Conservation (phyloP, 352 stramenopile genomes). For the Phytophthora pistaciae region DNA sequence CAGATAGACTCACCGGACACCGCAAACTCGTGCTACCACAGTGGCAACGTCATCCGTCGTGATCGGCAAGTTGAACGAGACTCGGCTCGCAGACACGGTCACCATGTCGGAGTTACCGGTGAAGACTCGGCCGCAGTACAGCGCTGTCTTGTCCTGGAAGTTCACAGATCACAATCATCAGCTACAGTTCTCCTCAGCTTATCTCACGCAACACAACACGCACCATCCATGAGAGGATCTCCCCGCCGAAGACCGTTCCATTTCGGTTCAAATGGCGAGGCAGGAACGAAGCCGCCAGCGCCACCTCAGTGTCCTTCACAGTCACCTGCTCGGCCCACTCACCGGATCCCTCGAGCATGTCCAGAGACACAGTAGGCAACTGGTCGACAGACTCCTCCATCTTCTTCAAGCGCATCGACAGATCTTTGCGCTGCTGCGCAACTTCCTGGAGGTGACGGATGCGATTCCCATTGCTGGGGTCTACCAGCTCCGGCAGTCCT, state of each 20-base stretch:
- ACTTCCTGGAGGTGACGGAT: conserved; percentile 26
- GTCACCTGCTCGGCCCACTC: conserved; percentile 9
- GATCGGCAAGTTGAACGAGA: conserved; percentile 63
- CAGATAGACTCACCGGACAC: conserved; percentile 42
- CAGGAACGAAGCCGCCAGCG: conserved; percentile 58
- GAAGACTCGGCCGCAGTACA: conserved; percentile 66
- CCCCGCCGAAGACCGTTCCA: conserved; percentile 63
- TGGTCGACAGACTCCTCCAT: conserved; percentile 35
- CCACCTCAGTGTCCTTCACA: conserved; percentile 54
- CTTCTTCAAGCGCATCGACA: conserved; percentile 33
- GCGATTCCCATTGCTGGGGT: conserved; percentile 21
- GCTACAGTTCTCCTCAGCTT: background rate
- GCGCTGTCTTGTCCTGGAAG: conserved; percentile 54
- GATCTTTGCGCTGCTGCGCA: conserved; percentile 30
- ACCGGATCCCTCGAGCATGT: conserved; percentile 20
- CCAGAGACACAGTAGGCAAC: conserved; percentile 25
- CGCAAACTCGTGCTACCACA: conserved; percentile 53
- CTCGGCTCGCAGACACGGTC: conserved; percentile 53
- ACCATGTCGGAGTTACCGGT: conserved; percentile 68
- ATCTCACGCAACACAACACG: background rate
- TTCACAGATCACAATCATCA: background rate
- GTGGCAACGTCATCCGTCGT: conserved; percentile 51
- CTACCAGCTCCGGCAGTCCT: conserved; percentile 36
- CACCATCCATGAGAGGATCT: conserved; percentile 61
- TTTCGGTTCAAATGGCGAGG: conserved; percentile 62